Base-by-base conservation (phyloP, 1,139 yeast genomes). In the Protomyces arabidopsidicola region DNA sequence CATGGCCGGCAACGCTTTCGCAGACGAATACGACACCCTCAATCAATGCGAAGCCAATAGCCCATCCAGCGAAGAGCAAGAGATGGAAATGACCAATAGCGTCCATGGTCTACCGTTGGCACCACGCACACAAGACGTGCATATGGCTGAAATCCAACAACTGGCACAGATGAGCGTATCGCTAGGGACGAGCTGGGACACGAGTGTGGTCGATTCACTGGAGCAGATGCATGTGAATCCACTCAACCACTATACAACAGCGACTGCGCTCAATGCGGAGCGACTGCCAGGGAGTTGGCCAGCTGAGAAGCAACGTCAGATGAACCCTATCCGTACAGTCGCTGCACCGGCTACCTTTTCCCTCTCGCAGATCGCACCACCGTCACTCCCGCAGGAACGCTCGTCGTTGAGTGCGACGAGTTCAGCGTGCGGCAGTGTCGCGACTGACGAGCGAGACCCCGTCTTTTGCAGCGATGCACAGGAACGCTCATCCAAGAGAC, bases 251-350 rank as follows among this genome's bases (percentile, higher is more conserved):
- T 53, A 57, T n/a, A 20, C 16, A 16, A 36, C 24, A 5, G 39
- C 35, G 2, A 31, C 36, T 27, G 22, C 31, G n/a, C 24, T 50
- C 39, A 48, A 36, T 14, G 56, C 39, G 27, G 52, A 48, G n/a
- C 45, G 53, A 9, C 38, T 58, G n/a, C 62, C 62, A 4, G 56
- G 62, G 31, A 58, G 62, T 42, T 58, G 62, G 62, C 62, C 62
- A 16, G 27, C 56, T 8, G 52, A 45, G 12, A 38, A n/a, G 27
- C 18, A 50, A 10, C 38, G 24, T 8, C 24, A 39, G 42, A 2
- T 39, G 18, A 27, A 38, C 55, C 6, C 62, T 31, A 18, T 18
- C 20, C 16, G 51, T 27, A 34, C 62, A 51, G 31, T 18, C 5
- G 48, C 48, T 2, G 48, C 48, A 18, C 62, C 62, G 9, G 45